Evolutionary conservation across 305 asterid species (phyloP), one percentile per base, ranked within the genome.

Genomic region (Solanum aculeatissimum): DNA sequence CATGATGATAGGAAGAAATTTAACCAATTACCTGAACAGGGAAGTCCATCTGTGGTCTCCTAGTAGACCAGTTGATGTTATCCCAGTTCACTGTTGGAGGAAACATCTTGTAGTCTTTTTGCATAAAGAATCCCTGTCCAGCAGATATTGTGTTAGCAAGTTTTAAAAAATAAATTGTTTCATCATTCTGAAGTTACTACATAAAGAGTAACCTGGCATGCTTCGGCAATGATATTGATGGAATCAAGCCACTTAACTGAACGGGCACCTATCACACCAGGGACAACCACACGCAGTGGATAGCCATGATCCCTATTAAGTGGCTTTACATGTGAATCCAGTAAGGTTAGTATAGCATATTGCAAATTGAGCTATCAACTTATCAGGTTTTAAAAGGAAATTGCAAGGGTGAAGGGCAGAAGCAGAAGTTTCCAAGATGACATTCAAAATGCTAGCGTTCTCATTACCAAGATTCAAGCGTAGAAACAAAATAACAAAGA

Each of bases 261-360:
- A 68, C 99, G 96, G 83, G 98, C 99, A 88, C 98, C 98, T 79
- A 96, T 95, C 83, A 96, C 98, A 86, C 98, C 99, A 54, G 99
- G 98, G 85, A 96, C 99, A 86, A 96, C 90, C 85, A 94, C 98
- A 47, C 99, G 98, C 89, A 96, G 82, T 0, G 98, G 99, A 89
- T 93, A 96, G 82, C 98, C 99, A 85, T 96, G 99, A 91, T 96
- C 99, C 92, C 98, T 93, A 91, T 93, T 94, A 81, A 96, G 93
- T 71, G 94, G 84, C 98, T 96, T 84, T 85, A 81, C 55, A 47
- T 6, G 21, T n/a, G 62, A 87, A 74, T 5, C 53, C 53, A 77
- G 80, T 45, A 60, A 82, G 27, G 77, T 82, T 23, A 63, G 35
- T 77, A 77, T 10, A 49, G 82, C 10, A 77, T 29, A 54, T n/a